A percentile compares a stretch with the other conserved stretches of the same genome.
Conservation (phyloP, 2,329 filamentous ascomycete genomes). For the Hymenoscyphus albidus region DNA sequence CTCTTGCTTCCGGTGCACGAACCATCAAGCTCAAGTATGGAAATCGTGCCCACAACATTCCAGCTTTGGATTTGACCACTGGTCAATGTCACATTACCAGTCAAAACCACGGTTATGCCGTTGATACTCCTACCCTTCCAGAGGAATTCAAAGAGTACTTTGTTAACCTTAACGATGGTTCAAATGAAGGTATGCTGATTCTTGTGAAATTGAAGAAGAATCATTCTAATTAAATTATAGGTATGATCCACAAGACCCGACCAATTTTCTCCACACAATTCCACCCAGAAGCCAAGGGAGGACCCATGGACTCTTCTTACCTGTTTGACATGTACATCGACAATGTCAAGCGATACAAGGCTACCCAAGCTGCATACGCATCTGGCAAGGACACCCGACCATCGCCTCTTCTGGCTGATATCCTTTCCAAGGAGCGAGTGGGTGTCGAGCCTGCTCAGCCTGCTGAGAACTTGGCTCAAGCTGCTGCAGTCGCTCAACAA, state of each 20-base stretch:
- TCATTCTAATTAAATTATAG: conserved; percentile 29
- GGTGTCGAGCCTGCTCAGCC: conserved; percentile 55
- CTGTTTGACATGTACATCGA: conserved; percentile 96
- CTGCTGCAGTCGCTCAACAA: conserved; percentile 11
- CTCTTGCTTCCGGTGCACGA: conserved; percentile 79
- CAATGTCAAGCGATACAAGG: conserved; percentile 86
- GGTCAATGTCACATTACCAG: conserved; percentile 98
- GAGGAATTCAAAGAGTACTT: conserved; percentile 97
- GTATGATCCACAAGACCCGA: conserved; percentile 91
- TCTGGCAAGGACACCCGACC: conserved; percentile 80
- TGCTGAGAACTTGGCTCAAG: conserved; percentile 24
- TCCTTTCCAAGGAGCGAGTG: conserved; percentile 90
- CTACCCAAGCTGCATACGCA: conserved; percentile 66
- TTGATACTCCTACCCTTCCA: conserved; percentile 78
- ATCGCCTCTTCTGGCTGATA: conserved; percentile 81
- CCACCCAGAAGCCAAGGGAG: conserved; percentile 97
- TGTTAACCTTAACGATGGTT: conserved; percentile 94
- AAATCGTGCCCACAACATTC: conserved; percentile 98
- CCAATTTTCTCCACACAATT: conserved; percentile 99
- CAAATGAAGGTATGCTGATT: conserved; percentile 70
- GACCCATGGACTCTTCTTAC: conserved; percentile 91
- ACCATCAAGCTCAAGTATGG: conserved; percentile 99
- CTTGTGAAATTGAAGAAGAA: background rate
- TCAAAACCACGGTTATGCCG: conserved; percentile 97
- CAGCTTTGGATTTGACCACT: conserved; percentile 87